Evolutionary conservation across 805 yeast species (phyloP).

Genomic region (Wickerhamomyces tratensis): DNA sequence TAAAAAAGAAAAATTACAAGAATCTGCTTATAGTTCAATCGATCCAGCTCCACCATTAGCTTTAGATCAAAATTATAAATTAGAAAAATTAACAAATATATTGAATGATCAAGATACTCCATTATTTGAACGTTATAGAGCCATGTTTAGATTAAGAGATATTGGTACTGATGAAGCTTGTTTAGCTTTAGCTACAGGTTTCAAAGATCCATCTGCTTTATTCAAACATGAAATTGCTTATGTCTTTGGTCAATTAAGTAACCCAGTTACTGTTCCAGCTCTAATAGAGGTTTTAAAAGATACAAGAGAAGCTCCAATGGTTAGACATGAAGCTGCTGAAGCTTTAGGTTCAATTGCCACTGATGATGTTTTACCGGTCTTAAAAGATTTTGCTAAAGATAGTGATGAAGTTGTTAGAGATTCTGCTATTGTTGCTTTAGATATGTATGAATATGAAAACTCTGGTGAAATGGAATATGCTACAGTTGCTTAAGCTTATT

Average conservation of each 20-base stretch:
- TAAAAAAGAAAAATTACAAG: slow-evolving; percentile 60
- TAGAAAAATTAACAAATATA: slow-evolving; percentile 54
- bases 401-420: slow-evolving; percentile 88
- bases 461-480: slow-evolving; percentile 73
- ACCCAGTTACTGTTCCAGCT: slow-evolving; percentile 86
- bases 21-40: slow-evolving; percentile 73
- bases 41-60: slow-evolving; percentile 99
- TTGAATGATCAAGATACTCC: slow-evolving; percentile 73
- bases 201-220: slow-evolving; percentile 82
- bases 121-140: slow-evolving; percentile 90
- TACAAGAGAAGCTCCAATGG: slow-evolving; percentile 90
- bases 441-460: slow-evolving; percentile 95
- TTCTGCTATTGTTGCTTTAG: slow-evolving; percentile 93
- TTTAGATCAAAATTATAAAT: slow-evolving; percentile 44
- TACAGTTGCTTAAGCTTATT: slow-evolving; percentile 9
- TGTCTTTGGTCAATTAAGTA: slow-evolving; percentile 94
- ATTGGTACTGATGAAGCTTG: slow-evolving; percentile 91
- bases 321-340: slow-evolving; percentile 99
- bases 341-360: slow-evolving; percentile 97
- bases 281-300: slow-evolving; percentile 74
- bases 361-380: slow-evolving; percentile 86
- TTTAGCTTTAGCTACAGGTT: slow-evolving; percentile 83
- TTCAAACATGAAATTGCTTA: slow-evolving; percentile 98
- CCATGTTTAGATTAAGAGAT: slow-evolving; percentile 96
- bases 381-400: slow-evolving; percentile 71